Conservation (phyloP, 2,329 filamentous ascomycete species). For the Grosmannia penicillata region DNA sequence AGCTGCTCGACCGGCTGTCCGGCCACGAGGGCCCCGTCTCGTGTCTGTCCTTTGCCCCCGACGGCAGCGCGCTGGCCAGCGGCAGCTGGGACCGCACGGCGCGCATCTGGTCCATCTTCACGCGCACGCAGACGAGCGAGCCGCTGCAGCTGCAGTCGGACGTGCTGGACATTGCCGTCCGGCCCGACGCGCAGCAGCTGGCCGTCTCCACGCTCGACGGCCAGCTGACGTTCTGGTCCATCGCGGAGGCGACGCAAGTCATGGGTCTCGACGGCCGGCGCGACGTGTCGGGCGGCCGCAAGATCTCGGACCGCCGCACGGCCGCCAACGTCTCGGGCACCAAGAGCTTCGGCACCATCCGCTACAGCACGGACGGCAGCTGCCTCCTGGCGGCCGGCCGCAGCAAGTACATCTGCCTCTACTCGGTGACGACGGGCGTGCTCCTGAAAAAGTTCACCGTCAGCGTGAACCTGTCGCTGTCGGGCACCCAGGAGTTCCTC, state of each 20-base stretch:
- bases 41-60: slow-evolving; percentile 73
- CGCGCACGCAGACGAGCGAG: slow-evolving; percentile 85
- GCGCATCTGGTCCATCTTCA: slow-evolving; percentile 91
- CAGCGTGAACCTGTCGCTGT: slow-evolving; percentile 85
- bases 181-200: slow-evolving; percentile 82
- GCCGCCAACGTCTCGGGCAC: slow-evolving; percentile 83
- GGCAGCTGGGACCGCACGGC: slow-evolving; percentile 97
- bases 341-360: slow-evolving; percentile 77
- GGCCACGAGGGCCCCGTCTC: slow-evolving; percentile 93
- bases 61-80: slow-evolving; percentile 70
- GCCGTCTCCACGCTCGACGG: slow-evolving; percentile 88
- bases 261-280: slow-evolving; percentile 77
- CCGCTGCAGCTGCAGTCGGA: slow-evolving; percentile 86
- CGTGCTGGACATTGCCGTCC: slow-evolving; percentile 70
- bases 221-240: slow-evolving; percentile 87
- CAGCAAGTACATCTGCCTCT: slow-evolving; percentile 97
- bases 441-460: slow-evolving; percentile 92
- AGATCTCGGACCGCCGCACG: slow-evolving; percentile 72
- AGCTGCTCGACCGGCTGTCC: slow-evolving; percentile 76
- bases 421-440: slow-evolving; percentile 85
- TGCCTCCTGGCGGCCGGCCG: slow-evolving; percentile 85
- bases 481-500: slow-evolving; percentile 91
- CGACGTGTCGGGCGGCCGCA: slow-evolving; percentile 85
- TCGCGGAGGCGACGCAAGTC: slow-evolving; percentile 75
- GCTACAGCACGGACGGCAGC: slow-evolving; percentile 82